Evolutionary conservation across 192 early-diverging fungal genomes (phyloP), one percentile per base, ranked within the genome.

Genomic region (Gryganskiella cystojenkinii): DNA sequence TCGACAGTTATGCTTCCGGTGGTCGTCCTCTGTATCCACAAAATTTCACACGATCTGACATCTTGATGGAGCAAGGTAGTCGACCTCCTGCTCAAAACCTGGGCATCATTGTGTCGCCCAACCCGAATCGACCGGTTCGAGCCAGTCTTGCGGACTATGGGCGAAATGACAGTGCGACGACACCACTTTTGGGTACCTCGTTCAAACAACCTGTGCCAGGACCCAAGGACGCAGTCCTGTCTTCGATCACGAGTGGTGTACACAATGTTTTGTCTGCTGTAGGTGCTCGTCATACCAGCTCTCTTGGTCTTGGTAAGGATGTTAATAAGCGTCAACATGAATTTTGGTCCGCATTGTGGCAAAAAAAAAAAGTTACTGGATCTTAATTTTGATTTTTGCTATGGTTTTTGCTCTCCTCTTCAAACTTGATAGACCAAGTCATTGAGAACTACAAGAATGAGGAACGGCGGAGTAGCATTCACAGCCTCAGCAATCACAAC

Each of bases 261-360:
- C 53, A 70, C 42, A 70, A 76, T 33, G 59, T 71, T 14, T 59
- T 71, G 13, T 64, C 73, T 1, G 81, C 81, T 11, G 81, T 83
- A 3, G 81, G 81, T 15, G 56, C 81, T 34, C 81, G 78, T 35
- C 81, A 83, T 46, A 80, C 81, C 3, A 71, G 64, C 31, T 40
- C 72, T 9, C 65, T 83, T 9, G 71, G 76, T 46, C 51, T 83
- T 61, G 81, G 76, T 74, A 69, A 52, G n/a, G n/a, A n/a, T n/a
- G 37, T n/a, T 59, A 17, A 31, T 49, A 14, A 37, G 3, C 47
- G 30, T 6, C 19, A n/a, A 13, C 13, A 13, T 40, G 37, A 40
- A 40, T 9, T 5, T 40, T 13, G 37, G 5, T 54, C 46, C 24
- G 24, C 19, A n/a, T n/a, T n/a, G n/a, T 13, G 20, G 24, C 22